Conservation (phyloP, 106 monocot genomes). For the Alisma plantagoaquatica region DNA sequence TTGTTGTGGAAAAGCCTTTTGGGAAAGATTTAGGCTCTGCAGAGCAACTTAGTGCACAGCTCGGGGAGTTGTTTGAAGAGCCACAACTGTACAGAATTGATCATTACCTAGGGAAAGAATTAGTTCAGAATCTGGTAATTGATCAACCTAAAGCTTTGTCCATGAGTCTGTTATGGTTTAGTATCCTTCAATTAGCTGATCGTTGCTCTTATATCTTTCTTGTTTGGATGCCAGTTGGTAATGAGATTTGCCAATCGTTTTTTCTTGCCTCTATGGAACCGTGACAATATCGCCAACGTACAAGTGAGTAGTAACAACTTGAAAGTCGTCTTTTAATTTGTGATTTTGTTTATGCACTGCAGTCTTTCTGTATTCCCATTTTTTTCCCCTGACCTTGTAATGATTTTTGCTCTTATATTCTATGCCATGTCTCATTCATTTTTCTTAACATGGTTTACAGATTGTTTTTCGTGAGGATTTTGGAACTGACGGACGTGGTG, state of each 20-base stretch:
- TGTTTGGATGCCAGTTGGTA: conserved; percentile 51
- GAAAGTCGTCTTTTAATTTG: conserved; percentile 1
- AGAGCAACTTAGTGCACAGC: conserved; percentile 82
- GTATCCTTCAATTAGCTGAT: no score
- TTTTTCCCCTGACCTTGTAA: no score
- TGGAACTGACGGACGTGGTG: conserved; percentile 98
- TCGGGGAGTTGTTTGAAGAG: conserved; percentile 87
- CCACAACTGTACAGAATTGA: conserved; percentile 89
- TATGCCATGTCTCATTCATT: no score
- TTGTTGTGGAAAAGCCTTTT: conserved; percentile 98
- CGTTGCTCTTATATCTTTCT: no score
- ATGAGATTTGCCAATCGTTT: conserved; percentile 98
- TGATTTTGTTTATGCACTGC: background rate
- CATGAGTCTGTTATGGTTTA: background rate
- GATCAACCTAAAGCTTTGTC: background rate
- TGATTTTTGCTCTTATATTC: no score
- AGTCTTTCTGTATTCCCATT: no score
- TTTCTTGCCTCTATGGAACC: conserved; percentile 95
- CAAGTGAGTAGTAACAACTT: no score
- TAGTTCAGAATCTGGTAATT: conserved; percentile 95
- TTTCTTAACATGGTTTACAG: conserved; percentile 21
- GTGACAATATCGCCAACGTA: conserved; percentile 91
- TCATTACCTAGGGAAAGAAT: conserved; percentile 95
- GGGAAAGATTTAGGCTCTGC: conserved; percentile 87
- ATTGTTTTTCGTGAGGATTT: conserved; percentile 98